Percentiles rank a stretch among this genome's conserved stretches.
Evolutionary conservation across 306 rosid species (phyloP).

Genomic region (Boehmeria nivea): DNA sequence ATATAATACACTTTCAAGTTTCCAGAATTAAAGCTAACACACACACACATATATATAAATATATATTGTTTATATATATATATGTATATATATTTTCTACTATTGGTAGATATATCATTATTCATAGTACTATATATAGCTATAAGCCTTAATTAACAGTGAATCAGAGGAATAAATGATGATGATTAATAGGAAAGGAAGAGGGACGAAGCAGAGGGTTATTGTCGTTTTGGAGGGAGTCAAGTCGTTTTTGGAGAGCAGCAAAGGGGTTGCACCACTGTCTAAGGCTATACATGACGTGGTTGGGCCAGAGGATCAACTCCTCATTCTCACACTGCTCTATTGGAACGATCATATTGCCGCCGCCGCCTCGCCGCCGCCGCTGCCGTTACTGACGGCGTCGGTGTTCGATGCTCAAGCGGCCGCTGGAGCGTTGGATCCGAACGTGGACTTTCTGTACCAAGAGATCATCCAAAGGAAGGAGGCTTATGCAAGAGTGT

Average conservation of each 20-base stretch:
- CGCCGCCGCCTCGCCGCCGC: not conserved
- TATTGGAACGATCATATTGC: not conserved
- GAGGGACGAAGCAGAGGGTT: not conserved
- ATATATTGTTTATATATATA: no score
- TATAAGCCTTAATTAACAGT: no score
- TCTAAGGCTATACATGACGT: constrained; percentile 3
- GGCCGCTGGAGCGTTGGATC: no score
- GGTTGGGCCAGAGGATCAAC: constrained; percentile 9
- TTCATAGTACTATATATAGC: no score
- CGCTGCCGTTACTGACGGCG: not conserved
- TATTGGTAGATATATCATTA: no score
- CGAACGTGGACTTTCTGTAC: not conserved
- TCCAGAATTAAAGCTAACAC: no score
- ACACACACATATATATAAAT: no score
- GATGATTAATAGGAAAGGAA: not conserved
- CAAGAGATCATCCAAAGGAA: constrained; percentile 6
- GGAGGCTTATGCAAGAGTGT: not conserved
- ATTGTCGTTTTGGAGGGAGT: constrained; percentile 7
- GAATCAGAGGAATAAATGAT: no score
- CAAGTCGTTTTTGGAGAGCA: not conserved
- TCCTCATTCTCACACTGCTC: constrained; percentile 5
- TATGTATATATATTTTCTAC: no score
- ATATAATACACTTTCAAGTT: no score
- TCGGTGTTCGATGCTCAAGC: no score
- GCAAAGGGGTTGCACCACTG: constrained; percentile 7